phyloP scores from a whole-genome alignment of 805 yeast genomes.

The Myxozyma kluyveri region DNA sequence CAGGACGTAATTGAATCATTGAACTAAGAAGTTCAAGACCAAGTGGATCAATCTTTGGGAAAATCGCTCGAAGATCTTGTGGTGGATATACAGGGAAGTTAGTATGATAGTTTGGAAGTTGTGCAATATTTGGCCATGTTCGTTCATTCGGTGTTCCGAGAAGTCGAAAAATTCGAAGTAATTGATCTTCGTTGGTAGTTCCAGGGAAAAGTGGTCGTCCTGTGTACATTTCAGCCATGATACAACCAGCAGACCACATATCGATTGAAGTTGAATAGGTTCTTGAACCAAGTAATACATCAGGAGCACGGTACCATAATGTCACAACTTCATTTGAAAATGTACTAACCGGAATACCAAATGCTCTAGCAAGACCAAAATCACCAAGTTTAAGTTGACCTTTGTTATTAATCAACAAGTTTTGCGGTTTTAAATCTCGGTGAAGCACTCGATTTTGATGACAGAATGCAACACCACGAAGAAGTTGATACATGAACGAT shows the following conservation, averaged over 20 bases:
- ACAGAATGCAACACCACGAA: constrained; percentile 84
- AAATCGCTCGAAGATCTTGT: constrained; percentile 71
- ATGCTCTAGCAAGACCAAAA: constrained; percentile 95
- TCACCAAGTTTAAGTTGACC: constrained; percentile 94
- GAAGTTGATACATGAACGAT: constrained; percentile 89
- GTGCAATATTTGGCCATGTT: constrained; percentile 96
- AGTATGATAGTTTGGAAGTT: constrained; percentile 78
- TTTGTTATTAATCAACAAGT: constrained; percentile 78
- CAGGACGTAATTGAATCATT: constrained; percentile 54
- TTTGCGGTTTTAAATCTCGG: constrained; percentile 89
- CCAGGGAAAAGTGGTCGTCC: constrained; percentile 97
- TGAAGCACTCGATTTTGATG: constrained; percentile 83
- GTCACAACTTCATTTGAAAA: constrained; percentile 97
- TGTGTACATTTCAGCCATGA: constrained; percentile 97
- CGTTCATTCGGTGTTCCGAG: constrained; percentile 96
- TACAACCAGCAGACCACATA: constrained; percentile 98
- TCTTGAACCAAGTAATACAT: constrained; percentile 89
- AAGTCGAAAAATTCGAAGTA: constrained; percentile 82
- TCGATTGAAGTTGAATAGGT: constrained; percentile 96
- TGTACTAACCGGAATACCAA: constrained; percentile 96
- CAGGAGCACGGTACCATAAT: constrained; percentile 97
- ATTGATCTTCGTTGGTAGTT: constrained; percentile 91
- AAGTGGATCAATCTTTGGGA: constrained; percentile 66
- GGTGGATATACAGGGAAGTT: constrained; percentile 84
- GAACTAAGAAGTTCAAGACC: constrained; percentile 66